Evolutionary conservation across 768 basidiomycete genomes (phyloP).

Genomic region (Russula abietina): DNA sequence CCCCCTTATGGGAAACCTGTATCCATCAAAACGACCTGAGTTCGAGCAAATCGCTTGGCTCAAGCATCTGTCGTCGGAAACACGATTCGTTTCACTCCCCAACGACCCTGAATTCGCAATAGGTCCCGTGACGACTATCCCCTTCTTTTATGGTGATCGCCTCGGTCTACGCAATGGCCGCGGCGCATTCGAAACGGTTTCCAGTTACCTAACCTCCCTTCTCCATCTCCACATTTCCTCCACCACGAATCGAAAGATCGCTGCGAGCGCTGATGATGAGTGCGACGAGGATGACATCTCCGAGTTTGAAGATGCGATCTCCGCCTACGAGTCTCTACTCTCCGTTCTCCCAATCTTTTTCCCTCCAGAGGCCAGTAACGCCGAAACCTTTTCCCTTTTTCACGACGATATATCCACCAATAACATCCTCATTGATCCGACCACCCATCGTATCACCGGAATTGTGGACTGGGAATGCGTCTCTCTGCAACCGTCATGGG

Average conservation of each 20-base stretch:
- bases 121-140: neutral
- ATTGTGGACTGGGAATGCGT: slow-evolving; percentile 22
- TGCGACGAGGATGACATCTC: neutral
- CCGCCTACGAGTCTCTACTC: neutral
- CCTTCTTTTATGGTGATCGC: slow-evolving; percentile 1
- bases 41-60: neutral
- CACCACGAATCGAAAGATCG: neutral
- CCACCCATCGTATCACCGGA: slow-evolving; percentile 18
- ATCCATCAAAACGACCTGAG: neutral
- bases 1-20: neutral
- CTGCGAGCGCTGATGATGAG: neutral
- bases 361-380: neutral
- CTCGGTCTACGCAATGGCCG: neutral
- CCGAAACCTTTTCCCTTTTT: neutral
- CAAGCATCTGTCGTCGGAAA: neutral
- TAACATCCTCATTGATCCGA: slow-evolving; percentile 22
- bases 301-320: neutral
- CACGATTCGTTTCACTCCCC: neutral
- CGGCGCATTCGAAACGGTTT: neutral
- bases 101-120: neutral
- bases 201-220: neutral
- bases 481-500: slow-evolving; percentile 1
- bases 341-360: neutral
- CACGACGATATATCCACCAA: slow-evolving; percentile 16
- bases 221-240: slow-evolving; percentile 1